phyloP scores from a whole-genome alignment of 352 stramenopile genomes.

The Phytophthora citricola region DNA sequence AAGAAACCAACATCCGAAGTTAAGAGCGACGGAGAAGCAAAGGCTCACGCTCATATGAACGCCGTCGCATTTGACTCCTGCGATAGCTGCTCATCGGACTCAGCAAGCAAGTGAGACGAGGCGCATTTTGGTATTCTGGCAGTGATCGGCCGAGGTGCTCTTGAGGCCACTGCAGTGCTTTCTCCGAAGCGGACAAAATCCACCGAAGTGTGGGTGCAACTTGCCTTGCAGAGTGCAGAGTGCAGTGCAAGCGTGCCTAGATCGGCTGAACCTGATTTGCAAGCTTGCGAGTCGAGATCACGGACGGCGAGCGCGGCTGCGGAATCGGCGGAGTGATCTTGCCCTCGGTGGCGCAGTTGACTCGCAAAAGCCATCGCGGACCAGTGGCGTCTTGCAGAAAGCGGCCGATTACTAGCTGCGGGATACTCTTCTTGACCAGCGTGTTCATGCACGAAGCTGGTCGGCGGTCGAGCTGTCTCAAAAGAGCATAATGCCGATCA shows the following conservation, averaged over 20 bases:
- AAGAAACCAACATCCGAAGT: too few species aligned
- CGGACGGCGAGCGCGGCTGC: slow-evolving; percentile 6
- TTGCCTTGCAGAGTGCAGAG: too few species aligned
- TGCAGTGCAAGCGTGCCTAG: too few species aligned
- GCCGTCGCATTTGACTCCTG: neutral
- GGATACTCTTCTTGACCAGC: neutral
- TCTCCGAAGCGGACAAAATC: too few species aligned
- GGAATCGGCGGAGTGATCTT: slow-evolving; percentile 3
- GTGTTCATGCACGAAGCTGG: slow-evolving; percentile 4
- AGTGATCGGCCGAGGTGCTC: too few species aligned
- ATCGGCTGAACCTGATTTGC: too few species aligned
- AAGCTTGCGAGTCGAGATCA: neutral
- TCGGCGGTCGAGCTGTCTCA: slow-evolving; percentile 2
- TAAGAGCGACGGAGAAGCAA: neutral
- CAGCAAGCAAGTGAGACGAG: too few species aligned
- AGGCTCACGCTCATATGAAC: neutral
- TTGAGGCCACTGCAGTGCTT: too few species aligned
- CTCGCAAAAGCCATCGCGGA: neutral
- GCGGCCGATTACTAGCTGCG: slow-evolving; percentile 2
- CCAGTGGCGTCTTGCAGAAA: neutral
- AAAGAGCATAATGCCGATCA: neutral
- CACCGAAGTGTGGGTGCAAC: too few species aligned
- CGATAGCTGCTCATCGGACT: too few species aligned
- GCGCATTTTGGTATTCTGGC: too few species aligned
- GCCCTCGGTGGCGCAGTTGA: neutral